Conservation (phyloP, 78 protist species). For the Dictyostelium firmibasis region DNA sequence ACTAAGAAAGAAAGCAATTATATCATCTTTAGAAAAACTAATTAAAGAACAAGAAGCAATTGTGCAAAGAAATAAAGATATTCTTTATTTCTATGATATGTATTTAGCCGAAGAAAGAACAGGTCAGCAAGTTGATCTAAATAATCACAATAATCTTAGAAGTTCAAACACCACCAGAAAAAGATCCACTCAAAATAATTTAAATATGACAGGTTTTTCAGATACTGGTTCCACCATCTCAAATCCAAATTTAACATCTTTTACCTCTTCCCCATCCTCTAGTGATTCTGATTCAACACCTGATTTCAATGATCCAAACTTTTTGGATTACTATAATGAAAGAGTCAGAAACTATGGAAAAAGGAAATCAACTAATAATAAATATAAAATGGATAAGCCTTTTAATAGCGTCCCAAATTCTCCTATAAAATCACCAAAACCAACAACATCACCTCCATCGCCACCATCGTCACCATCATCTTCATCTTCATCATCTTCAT, state of each 20-base stretch:
- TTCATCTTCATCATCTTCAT: background rate
- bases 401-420: background rate
- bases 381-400: background rate
- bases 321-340: background rate
- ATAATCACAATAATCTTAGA: background rate
- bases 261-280: background rate
- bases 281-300: background rate
- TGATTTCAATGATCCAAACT: background rate
- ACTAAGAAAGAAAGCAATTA: constrained; percentile 14
- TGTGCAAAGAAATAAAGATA: constrained; percentile 50
- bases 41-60: constrained; percentile 56
- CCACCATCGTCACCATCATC: background rate
- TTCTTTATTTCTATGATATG: constrained; percentile 22
- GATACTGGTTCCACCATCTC: background rate
- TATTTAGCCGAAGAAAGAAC: constrained; percentile 7
- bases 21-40: constrained; percentile 23
- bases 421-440: background rate
- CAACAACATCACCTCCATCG: background rate
- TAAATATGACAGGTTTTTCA: constrained; percentile 1
- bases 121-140: background rate
- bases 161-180: background rate
- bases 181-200: background rate
- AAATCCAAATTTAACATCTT: background rate
- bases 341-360: background rate
- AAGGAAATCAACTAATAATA: background rate